These are phyloP conservation scores for Pichia sp. DNA, from an alignment of 1,139 yeast genomes.

Conservation along the genomic window DNA sequence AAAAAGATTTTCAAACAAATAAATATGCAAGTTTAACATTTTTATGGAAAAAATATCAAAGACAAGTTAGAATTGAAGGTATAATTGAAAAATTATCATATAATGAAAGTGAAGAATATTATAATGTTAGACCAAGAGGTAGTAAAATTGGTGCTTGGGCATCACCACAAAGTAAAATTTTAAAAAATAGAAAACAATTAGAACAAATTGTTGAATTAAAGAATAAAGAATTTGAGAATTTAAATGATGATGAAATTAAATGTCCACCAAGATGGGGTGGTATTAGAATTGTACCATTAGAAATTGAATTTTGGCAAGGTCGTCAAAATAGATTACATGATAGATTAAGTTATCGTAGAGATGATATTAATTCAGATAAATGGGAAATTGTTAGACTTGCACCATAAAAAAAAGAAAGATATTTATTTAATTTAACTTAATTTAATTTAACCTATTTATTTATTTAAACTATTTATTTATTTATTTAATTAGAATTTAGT, in stretches of 20 bases:
- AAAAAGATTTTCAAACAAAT: constrained; percentile 61
- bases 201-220: constrained; percentile 45
- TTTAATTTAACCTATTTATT: background rate
- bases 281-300: constrained; percentile 75
- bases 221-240: constrained; percentile 52
- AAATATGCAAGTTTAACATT: constrained; percentile 81
- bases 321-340: constrained; percentile 87
- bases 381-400: constrained; percentile 73
- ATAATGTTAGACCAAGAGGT: constrained; percentile 83
- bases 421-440: background rate
- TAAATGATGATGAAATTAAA: constrained; percentile 56
- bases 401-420: constrained; percentile 38
- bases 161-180: constrained; percentile 71
- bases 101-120: constrained; percentile 73
- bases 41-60: constrained; percentile 86
- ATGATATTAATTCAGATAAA: constrained; percentile 35
- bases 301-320: constrained; percentile 97
- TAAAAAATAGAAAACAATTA: constrained; percentile 55
- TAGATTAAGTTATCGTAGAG: constrained; percentile 69
- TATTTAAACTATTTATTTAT: background rate
- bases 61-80: constrained; percentile 94
- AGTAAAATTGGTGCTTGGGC: constrained; percentile 97
- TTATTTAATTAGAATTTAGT: constrained; percentile 15
- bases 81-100: constrained; percentile 63
- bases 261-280: constrained; percentile 98